Base-by-base conservation (phyloP, 768 basidiomycete species). In the Russula brevipes region DNA sequence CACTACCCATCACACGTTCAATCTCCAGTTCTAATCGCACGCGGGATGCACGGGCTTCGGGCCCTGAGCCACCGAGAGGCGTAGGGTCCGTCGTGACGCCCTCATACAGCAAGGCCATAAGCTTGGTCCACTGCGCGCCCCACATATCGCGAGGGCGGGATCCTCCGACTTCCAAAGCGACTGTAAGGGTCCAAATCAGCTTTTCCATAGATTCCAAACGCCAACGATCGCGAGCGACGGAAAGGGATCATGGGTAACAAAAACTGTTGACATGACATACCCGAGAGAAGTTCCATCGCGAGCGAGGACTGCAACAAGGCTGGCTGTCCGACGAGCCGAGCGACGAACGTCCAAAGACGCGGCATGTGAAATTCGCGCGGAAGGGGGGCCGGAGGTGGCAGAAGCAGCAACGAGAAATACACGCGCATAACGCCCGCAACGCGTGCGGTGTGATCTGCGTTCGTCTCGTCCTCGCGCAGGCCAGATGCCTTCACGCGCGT, bases 381-480 rank as follows among this genome's bases (percentile, higher is more conserved):
- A 61, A 88, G 66, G 14, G 81, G 82, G 54, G 73, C 70, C 46
- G 73, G 57, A 1, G 76, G 73, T 5, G 75, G 75, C 4, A 74
- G 68, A 16, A 66, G 59, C 65, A 94, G 71, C 52, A 95, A 82
- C 19, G 85, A 79, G 71, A 92, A 91, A 76, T 96, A 98, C 30
- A 98, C 85, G 36, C 94, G 83, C 82, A 94, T 83, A 38, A 92
- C 81, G 9, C 93, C 93, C 36, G 84, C 76, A 52, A 94, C 77
- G 30, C 95, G 84, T 41, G 76, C 78, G 10, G 81, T 78, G 69
- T 89, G 87, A 41, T 91, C 87, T 45, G 80, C 74, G 24, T 75
- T 70, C 2, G 78, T 74, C 73, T 96, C 24, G 24, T 24, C 76
- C 35, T 78, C 70, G 72, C 85, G 76, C 67, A 81, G 84, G 1